Evolutionary conservation across 805 yeast species (phyloP).

Genomic region (Yarrowia keelungensis): DNA sequence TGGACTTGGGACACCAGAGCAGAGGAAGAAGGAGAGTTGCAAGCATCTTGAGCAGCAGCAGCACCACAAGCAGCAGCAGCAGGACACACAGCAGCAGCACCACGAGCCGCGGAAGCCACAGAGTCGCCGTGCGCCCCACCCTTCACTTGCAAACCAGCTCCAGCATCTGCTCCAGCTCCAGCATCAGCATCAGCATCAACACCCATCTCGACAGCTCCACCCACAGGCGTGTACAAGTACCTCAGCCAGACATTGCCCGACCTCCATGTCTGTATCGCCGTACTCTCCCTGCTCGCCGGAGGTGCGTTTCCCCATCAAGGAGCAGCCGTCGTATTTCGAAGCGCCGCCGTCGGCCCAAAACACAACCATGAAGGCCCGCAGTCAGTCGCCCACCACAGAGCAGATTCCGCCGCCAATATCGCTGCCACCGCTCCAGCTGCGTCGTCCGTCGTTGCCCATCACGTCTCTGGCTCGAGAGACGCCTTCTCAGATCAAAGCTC

Average conservation of each 20-base stretch:
- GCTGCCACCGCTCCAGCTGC: constrained; percentile 8
- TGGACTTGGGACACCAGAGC: constrained; percentile 14
- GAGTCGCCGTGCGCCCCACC: no score
- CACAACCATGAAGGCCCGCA: constrained; percentile 20
- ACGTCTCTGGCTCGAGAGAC: constrained; percentile 25
- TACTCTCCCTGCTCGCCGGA: constrained; percentile 39
- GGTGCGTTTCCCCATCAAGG: constrained; percentile 31
- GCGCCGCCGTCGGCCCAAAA: not conserved
- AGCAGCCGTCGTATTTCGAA: constrained; percentile 30
- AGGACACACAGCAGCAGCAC: not conserved
- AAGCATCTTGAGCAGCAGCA: constrained; percentile 3
- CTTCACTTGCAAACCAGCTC: not conserved
- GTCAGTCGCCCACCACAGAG: constrained; percentile 27
- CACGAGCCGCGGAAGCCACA: not conserved
- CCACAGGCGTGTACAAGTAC: constrained; percentile 1
- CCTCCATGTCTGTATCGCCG: constrained; percentile 30
- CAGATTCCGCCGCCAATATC: constrained; percentile 22
- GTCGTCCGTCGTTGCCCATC: constrained; percentile 30
- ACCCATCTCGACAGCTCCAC: not conserved
- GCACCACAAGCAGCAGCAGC: not conserved
- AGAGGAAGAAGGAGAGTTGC: constrained; percentile 3
- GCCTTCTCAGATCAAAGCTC: constrained; percentile 26
- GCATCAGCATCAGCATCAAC: not conserved
- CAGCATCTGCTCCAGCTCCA: not conserved
- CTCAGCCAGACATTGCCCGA: no score